These are phyloP conservation scores for Tetragonia tetragonoides DNA, from an alignment of 148 eudicot genomes.

Conservation along the genomic window DNA sequence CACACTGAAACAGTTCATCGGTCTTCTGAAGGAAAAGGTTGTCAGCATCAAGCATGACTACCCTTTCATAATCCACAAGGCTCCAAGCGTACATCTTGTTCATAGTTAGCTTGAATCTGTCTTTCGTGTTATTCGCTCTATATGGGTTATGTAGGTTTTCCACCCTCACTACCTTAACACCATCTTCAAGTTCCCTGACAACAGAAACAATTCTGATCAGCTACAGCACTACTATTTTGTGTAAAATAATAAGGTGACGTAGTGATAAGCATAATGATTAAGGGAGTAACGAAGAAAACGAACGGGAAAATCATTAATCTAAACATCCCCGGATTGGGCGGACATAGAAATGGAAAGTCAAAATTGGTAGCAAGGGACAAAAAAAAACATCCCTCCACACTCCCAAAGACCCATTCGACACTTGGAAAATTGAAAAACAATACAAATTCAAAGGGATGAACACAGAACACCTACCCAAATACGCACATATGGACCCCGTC, in stretches of 20 bases:
- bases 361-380: no score
- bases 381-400: no score
- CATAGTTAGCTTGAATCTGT: slow-evolving; percentile 77
- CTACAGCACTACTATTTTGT: neutral
- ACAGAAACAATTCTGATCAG: neutral
- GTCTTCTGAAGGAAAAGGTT: slow-evolving; percentile 80
- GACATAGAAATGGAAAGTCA: no score
- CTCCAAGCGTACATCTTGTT: slow-evolving; percentile 94
- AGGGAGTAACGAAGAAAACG: no score
- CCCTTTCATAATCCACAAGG: slow-evolving; percentile 76
- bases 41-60: slow-evolving; percentile 92
- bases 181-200: slow-evolving; percentile 81
- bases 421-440: neutral
- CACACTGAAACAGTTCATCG: slow-evolving; percentile 93
- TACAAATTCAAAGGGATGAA: neutral
- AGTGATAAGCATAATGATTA: no score
- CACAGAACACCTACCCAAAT: neutral
- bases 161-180: slow-evolving; percentile 82
- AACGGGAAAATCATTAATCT: no score
- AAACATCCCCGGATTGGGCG: no score
- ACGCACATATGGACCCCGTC: neutral
- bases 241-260: no score
- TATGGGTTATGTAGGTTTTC: slow-evolving; percentile 80
- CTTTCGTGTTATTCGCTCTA: slow-evolving; percentile 24
- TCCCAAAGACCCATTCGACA: neutral